Evolutionary conservation across 768 basidiomycete genomes (phyloP), one percentile per base, ranked within the genome.

Genomic region (Auriscalpium orientale): DNA sequence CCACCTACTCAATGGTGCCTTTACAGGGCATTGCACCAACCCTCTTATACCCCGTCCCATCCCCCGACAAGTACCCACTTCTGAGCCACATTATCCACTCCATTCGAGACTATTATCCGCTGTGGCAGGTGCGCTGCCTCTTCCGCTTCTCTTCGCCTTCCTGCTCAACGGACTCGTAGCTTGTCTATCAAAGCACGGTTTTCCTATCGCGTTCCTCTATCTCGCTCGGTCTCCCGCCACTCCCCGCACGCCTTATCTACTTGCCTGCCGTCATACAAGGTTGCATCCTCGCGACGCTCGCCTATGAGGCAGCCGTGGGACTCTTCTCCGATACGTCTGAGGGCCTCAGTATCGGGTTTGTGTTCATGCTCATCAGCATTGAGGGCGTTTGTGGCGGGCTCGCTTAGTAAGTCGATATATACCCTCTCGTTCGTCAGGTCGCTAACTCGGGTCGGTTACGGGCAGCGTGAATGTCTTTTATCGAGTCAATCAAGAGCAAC

Each of bases 301-400:
- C 77, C 8, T 74, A 80, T 38, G 89, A 91, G 69, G 84, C 85
- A 13, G 86, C 83, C 0, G 71, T 83, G 3, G 87, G 87, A 3
- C 68, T 90, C 58, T 85, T 89, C 68, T 71, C 73, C 22, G 76
- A 74, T 7, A 62, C 70, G 8, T 68, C 62, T 5, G 61, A 73
- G 37, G 73, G 73, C 16, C 53, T 76, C 44, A 84, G 77, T 56
- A 82, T 92, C 59, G 64, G 76, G 15, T 64, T 84, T 20, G 86
- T 91, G 3, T 90, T 93, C 66, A 38, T 81, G 11, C 78, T 97
- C 47, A 85, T 99, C 63, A 83, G 87, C 59, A 58, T 91, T 8
- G 95, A 99, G 68, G 95, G 95, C 3, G 76, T 97, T 46, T 95
- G 92, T 60, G 95, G 95, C 34, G 95, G 95, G 5, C 76, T 88